Percentiles rank a stretch among this genome's conserved stretches.
These are phyloP conservation scores for Cyberlindnera suaveolens DNA, from an alignment of 805 yeast species.

Conservation along the genomic window DNA sequence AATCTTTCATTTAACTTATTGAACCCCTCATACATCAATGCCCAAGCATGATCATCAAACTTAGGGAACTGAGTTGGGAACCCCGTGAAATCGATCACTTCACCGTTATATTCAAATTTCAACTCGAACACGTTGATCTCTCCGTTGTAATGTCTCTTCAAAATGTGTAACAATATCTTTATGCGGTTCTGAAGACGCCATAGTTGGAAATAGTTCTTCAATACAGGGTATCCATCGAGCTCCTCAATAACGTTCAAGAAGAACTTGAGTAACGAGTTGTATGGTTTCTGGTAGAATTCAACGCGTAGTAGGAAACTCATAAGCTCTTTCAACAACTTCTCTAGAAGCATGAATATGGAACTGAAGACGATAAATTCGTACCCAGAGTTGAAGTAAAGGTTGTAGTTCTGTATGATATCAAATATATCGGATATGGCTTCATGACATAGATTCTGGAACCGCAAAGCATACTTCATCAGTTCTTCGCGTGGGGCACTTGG, in stretches of 20 bases:
- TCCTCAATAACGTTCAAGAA: constrained; percentile 15
- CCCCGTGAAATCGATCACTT: constrained; percentile 8
- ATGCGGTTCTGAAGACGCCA: constrained; percentile 14
- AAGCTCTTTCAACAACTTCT: constrained; percentile 7
- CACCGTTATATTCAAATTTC: constrained; percentile 9
- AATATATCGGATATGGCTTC: constrained; percentile 10
- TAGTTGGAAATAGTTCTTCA: constrained; percentile 14
- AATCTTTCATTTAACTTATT: constrained; percentile 12
- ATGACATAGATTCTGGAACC: neutral
- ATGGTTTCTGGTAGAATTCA: constrained; percentile 2
- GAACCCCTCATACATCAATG: constrained; percentile 6
- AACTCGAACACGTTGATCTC: constrained; percentile 9
- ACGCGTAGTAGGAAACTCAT: constrained; percentile 8
- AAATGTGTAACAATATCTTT: constrained; percentile 11
- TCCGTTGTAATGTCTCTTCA: constrained; percentile 9
- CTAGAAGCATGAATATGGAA: constrained; percentile 10
- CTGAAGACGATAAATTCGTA: constrained; percentile 15
- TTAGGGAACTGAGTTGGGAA: constrained; percentile 5
- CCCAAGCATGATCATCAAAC: constrained; percentile 7
- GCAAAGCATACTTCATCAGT: constrained; percentile 1
- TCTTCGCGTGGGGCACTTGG: constrained; percentile 5
- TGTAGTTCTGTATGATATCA: constrained; percentile 18
- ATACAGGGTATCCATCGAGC: constrained; percentile 11
- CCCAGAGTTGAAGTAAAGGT: constrained; percentile 16
- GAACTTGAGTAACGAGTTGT: constrained; percentile 9